Evolutionary conservation across 2,329 filamentous ascomycete genomes (phyloP), one percentile per base, ranked within the genome.

Genomic region (Nothophaeocryptopus gaeumannii): DNA sequence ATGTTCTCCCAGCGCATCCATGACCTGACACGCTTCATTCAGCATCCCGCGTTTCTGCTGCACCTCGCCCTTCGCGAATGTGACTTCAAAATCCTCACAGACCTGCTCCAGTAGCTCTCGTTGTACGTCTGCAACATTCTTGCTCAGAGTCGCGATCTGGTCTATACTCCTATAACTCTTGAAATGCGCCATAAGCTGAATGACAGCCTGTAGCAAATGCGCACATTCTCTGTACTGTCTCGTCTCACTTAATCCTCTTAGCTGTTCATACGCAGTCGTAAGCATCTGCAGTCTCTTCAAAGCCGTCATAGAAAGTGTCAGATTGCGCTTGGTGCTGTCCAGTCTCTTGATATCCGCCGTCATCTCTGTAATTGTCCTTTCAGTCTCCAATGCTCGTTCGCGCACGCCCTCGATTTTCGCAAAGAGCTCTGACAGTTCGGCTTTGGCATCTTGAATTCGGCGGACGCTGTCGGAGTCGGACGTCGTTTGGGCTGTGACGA

Each of bases 131-230:
- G 90, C 86, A 32, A 99, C 93, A 63, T 95, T 95, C 44, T 89
- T 84, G 66, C 89, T 95, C 56, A 99, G 77, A 0, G 88, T 88
- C 26, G 93, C 93, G 67, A 99, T 97, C 77, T 99, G 93, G 67
- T 97, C 92, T 61, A 99, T 97, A 62, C 90, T 96, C 51, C 93
- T 80, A 70, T 97, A 99, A 70, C 89, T 95, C 74, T 96, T 95
- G 79, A 99, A 99, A 72, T 99, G 91, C 59, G 88, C 88, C 88
- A 97, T 96, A 39, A 99, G 83, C 78, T 99, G 93, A 51, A 99
- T 81, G 30, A 99, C 93, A 8, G 93, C 93, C 73, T 96, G 89
- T 50, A 99, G 77, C 52, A 99, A 78, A 63, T 95, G 90, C 12
- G 92, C 91, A 67, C 93, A 97, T 69, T 99, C 93, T 57, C 89